phyloP scores from a whole-genome alignment of 179 eudicot genomes.

The Beta corolliflora region DNA sequence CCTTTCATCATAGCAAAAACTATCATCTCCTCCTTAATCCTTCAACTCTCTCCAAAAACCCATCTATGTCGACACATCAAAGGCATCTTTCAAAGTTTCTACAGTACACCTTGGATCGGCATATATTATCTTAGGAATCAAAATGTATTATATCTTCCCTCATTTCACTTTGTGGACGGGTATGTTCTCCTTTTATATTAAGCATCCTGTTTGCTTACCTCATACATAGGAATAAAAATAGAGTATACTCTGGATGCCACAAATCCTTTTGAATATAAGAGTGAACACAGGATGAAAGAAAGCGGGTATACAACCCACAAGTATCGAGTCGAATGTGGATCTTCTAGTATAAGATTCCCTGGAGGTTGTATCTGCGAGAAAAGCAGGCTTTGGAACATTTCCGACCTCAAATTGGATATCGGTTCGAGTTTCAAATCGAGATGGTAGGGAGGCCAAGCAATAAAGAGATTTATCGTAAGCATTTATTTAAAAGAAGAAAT shows the following conservation, averaged over 20 bases:
- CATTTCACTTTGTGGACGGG: slow-evolving; percentile 43
- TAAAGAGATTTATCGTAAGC: too few relatives aligned
- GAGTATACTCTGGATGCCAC: slow-evolving; percentile 69
- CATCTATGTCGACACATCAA: slow-evolving; percentile 56
- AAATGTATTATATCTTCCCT: slow-evolving; percentile 57
- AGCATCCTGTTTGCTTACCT: slow-evolving; percentile 42
- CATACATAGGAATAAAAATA: slow-evolving; percentile 54
- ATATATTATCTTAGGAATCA: slow-evolving; percentile 63
- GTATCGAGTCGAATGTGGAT: slow-evolving; percentile 65
- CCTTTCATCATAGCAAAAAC: slow-evolving; percentile 48
- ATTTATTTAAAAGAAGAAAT: too few relatives aligned
- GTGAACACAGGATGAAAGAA: slow-evolving; percentile 71
- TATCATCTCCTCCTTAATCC: slow-evolving; percentile 32
- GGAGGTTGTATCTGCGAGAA: slow-evolving; percentile 84
- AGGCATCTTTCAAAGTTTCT: slow-evolving; percentile 62
- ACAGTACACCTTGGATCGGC: slow-evolving; percentile 62
- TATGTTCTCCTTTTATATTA: slow-evolving; percentile 41
- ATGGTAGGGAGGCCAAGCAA: too few relatives aligned
- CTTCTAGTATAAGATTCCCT: slow-evolving; percentile 71
- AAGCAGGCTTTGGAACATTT: slow-evolving; percentile 43
- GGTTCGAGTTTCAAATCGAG: too few relatives aligned
- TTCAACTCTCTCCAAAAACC: slow-evolving; percentile 59
- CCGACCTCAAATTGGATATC: slow-evolving; percentile 18
- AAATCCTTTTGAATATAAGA: slow-evolving; percentile 63
- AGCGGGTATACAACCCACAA: slow-evolving; percentile 76